Percentiles rank a stretch among this genome's conserved stretches.
These are phyloP conservation scores for Whalleya microplaca DNA, from an alignment of 2,329 filamentous ascomycete genomes.

Conservation along the genomic window DNA sequence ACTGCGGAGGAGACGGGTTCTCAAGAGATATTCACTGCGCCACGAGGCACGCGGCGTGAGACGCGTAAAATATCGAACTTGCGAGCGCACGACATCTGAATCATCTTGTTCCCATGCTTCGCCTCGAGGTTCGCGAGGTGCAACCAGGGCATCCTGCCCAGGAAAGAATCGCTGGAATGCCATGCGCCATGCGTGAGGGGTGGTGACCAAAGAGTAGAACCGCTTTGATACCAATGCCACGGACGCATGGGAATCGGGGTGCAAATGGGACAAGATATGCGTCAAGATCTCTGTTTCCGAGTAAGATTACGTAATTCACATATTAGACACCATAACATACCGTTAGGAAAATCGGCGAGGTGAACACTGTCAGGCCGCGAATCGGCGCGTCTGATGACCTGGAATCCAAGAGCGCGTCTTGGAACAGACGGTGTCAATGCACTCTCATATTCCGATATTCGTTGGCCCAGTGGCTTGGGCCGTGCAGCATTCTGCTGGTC, in stretches of 20 bases:
- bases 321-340: constrained; percentile 52
- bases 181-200: constrained; percentile 90
- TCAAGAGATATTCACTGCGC: constrained; percentile 92
- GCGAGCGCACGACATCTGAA: constrained; percentile 64
- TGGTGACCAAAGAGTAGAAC: constrained; percentile 85
- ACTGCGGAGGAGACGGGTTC: constrained; percentile 82
- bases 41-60: constrained; percentile 86
- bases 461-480: constrained; percentile 49
- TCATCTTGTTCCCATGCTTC: constrained; percentile 50
- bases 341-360: constrained; percentile 75
- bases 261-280: constrained; percentile 86
- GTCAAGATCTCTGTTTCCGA: constrained; percentile 77
- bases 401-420: constrained; percentile 57
- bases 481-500: constrained; percentile 31
- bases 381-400: constrained; percentile 54
- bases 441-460: constrained; percentile 65
- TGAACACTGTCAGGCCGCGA: constrained; percentile 45
- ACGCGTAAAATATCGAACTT: constrained; percentile 79
- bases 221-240: constrained; percentile 86
- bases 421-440: constrained; percentile 53
- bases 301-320: constrained; percentile 30
- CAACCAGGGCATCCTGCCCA: constrained; percentile 63
- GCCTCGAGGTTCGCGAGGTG: constrained; percentile 40
- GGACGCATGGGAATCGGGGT: constrained; percentile 79
- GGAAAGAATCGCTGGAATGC: constrained; percentile 92